Percentiles rank a stretch among this genome's conserved stretches.
phyloP scores from a whole-genome alignment of 106 monocot genomes.

The Apostasia shenzhenica region DNA sequence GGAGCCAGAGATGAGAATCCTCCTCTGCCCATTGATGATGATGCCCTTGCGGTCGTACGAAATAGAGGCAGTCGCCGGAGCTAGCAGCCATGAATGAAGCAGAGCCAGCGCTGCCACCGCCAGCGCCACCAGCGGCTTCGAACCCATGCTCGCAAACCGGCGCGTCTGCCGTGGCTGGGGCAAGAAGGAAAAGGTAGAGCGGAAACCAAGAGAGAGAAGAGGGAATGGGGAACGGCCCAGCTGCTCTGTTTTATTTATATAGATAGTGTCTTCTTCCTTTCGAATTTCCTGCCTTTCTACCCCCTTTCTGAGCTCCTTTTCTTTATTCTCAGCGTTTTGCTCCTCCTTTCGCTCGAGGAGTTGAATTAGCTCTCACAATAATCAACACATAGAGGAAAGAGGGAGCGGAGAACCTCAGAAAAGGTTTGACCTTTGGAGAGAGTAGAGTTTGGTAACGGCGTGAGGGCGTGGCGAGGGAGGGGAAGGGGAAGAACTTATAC shows the following conservation, averaged over 20 bases:
- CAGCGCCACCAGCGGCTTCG: not conserved
- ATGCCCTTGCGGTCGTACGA: constrained; percentile 50
- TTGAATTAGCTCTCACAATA: too few relatives aligned
- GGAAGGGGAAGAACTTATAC: not conserved
- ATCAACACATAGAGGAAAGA: too few relatives aligned
- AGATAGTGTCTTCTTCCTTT: not conserved
- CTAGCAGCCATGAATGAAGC: not conserved
- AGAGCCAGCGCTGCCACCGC: not conserved
- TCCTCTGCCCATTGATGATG: constrained; percentile 47
- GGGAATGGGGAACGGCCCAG: not conserved
- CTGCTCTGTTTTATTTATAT: not conserved
- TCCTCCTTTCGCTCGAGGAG: not conserved
- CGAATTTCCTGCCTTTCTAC: not conserved
- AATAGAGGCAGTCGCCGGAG: constrained; percentile 19
- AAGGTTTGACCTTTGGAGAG: too few relatives aligned
- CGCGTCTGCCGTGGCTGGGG: too few relatives aligned
- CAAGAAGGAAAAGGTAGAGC: not conserved
- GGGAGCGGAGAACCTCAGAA: too few relatives aligned
- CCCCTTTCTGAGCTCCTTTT: not conserved
- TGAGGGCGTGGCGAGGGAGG: not conserved
- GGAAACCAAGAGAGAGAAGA: not conserved
- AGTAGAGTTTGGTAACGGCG: not conserved
- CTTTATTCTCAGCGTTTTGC: not conserved
- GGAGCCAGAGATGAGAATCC: constrained; percentile 66
- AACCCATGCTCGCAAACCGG: not conserved